Conservation (phyloP, 2,329 filamentous ascomycete genomes). For the Truncatella angustata region DNA sequence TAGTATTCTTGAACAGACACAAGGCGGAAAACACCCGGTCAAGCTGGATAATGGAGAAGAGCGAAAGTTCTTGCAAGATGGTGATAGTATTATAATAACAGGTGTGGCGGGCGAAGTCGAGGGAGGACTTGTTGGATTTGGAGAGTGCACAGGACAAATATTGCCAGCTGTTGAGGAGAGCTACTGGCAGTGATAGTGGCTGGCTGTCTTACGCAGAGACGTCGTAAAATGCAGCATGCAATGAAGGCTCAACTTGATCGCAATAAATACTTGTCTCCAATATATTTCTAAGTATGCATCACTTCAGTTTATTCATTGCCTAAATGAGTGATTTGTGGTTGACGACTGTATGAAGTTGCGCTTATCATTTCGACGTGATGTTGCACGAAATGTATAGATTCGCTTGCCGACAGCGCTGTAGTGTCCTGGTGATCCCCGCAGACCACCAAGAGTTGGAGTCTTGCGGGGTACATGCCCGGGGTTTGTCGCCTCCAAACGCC, state of each 20-base stretch:
- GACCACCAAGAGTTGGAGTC: neutral
- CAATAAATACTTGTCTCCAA: too few species aligned
- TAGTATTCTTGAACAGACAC: conserved; percentile 43
- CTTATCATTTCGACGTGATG: too few species aligned
- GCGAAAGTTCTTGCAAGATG: conserved; percentile 43
- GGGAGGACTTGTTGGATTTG: conserved; percentile 41
- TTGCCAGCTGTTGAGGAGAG: neutral
- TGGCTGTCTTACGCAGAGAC: neutral
- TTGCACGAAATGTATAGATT: too few species aligned
- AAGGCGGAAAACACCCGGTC: conserved; percentile 41
- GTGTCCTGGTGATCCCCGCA: too few species aligned
- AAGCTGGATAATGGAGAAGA: conserved; percentile 37
- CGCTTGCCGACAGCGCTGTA: too few species aligned
- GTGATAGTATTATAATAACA: conserved; percentile 40
- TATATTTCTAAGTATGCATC: too few species aligned
- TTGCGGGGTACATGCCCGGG: neutral
- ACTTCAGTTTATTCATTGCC: too few species aligned
- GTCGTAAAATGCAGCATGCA: neutral
- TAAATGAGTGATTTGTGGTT: too few species aligned
- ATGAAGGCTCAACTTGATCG: neutral
- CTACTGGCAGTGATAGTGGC: neutral
- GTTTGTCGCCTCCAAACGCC: neutral
- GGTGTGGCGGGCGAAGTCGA: conserved; percentile 33
- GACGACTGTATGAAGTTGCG: too few species aligned
- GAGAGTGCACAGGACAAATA: conserved; percentile 34